Percentiles rank a stretch among this genome's conserved stretches.
Evolutionary conservation across 2,329 filamentous ascomycete genomes (phyloP).

Genomic region (Trichocomaceae sp.): DNA sequence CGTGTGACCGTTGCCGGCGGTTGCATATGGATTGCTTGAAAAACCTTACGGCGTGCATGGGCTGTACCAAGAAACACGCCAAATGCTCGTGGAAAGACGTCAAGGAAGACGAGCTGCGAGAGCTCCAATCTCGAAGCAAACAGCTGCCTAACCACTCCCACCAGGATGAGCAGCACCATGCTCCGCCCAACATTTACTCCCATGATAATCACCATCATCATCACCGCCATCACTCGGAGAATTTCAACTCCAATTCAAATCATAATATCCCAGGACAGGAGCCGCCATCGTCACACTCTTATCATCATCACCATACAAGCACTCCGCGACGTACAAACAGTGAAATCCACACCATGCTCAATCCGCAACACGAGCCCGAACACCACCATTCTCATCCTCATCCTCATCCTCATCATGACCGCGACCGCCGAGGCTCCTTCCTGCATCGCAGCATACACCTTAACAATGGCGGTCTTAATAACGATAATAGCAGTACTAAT

Average conservation of each 20-base stretch:
- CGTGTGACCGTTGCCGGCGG: slow-evolving; percentile 75
- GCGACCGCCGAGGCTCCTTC: slow-evolving; percentile 2
- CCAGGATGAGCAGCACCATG: slow-evolving; percentile 1
- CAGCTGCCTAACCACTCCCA: slow-evolving; percentile 8
- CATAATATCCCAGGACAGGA: background rate
- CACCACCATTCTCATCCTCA: slow-evolving; percentile 18
- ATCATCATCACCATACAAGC: slow-evolving; percentile 16
- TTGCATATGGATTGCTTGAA: slow-evolving; percentile 77
- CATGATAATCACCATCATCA: background rate
- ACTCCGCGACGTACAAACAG: slow-evolving; percentile 34
- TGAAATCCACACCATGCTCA: slow-evolving; percentile 26
- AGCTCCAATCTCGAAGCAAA: slow-evolving; percentile 19
- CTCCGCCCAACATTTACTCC: background rate
- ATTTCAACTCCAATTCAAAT: background rate
- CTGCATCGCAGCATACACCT: slow-evolving; percentile 13
- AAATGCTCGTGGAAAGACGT: slow-evolving; percentile 81
- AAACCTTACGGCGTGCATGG: slow-evolving; percentile 77
- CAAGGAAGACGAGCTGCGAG: slow-evolving; percentile 60
- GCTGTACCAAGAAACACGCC: slow-evolving; percentile 84
- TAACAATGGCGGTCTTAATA: slow-evolving; percentile 15
- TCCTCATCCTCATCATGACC: slow-evolving; percentile 13
- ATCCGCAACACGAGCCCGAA: slow-evolving; percentile 4
- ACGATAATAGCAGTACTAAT: slow-evolving; percentile 20
- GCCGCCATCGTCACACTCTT: slow-evolving; percentile 5
- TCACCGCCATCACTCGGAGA: background rate